Base-by-base conservation (phyloP, 495 filamentous ascomycete species). In the Elasticomyces elasticus region DNA sequence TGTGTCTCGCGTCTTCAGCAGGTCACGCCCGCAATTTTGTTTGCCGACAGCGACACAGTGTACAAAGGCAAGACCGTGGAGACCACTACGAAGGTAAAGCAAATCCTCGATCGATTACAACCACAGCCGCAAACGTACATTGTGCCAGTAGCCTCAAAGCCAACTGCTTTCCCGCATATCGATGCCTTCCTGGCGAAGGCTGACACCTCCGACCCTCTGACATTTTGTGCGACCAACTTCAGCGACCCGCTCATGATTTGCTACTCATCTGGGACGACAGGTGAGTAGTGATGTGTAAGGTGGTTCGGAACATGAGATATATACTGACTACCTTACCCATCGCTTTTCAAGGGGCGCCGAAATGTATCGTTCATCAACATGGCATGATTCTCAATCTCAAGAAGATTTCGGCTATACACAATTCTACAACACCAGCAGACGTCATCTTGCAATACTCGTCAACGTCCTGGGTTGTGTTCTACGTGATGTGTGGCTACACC, bases 381-480 rank as follows among this genome's bases (percentile, higher is more conserved):
- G 85, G 85, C 27, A 82, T 83, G 0, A 69, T 76, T n/a, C 53
- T 85, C 31, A 42, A 82, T 73, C 59, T 68, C 66, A n/a, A 71
- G 59, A 64, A 87, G 61, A 84, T 89, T 62, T 68, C 71, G 4
- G 64, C 67, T 5, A 68, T 89, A 27, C 84, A 90, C 66, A 63
- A 63, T 51, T 50, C 52, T 25, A 56, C 52, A 6, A 60, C 57
- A 0, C 40, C 61, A 1, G 31, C 28, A 15, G 61, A 63, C 33
- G 50, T 55, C 37, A 48, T 49, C 30, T 44, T 63, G 12, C 55
- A 72, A 35, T 63, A 63, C 50, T 52, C 46, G 33, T 57, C 52
- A 38, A 87, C 83, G 0, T 86, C 86, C 5, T 91, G 86, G 86
- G 89, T 91, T 61, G 89, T 91, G 84, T 91, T 89, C 67, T 68